A percentile compares a stretch with the other conserved stretches of the same genome.
Evolutionary conservation across 2,329 filamentous ascomycete genomes (phyloP).

Genomic region (Amphichorda felina): DNA sequence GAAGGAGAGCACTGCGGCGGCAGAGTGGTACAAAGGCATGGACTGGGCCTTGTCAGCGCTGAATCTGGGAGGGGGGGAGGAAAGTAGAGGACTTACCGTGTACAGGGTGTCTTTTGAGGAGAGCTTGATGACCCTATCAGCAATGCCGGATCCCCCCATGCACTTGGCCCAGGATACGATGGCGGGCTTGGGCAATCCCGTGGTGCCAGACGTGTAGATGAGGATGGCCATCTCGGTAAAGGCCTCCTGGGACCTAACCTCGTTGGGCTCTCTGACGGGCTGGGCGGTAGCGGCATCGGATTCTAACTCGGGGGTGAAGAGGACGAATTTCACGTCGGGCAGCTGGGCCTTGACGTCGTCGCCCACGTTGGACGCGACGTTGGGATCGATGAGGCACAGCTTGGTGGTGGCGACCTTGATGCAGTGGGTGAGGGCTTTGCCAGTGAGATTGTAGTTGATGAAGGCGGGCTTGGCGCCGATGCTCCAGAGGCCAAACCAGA

Average conservation of each 20-base stretch:
- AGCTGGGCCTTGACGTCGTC: constrained; percentile 43
- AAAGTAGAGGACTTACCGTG: constrained; percentile 40
- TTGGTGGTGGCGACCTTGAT: constrained; percentile 54
- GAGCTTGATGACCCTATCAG: constrained; percentile 16
- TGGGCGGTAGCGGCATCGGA: constrained; percentile 37
- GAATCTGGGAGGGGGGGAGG: constrained; percentile 3
- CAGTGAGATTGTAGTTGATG: constrained; percentile 76
- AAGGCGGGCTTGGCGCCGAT: constrained; percentile 76
- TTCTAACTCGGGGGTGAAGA: constrained; percentile 48
- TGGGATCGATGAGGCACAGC: constrained; percentile 57
- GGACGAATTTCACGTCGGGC: constrained; percentile 41
- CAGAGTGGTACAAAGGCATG: constrained; percentile 85
- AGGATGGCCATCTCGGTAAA: constrained; percentile 53
- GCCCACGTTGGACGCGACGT: constrained; percentile 40
- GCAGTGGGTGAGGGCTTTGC: constrained; percentile 62
- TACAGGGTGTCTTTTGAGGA: constrained; percentile 55
- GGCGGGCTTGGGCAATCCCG: constrained; percentile 70
- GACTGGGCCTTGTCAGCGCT: constrained; percentile 33
- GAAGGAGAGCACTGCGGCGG: constrained; percentile 61
- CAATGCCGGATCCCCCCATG: constrained; percentile 38
- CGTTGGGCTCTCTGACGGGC: constrained; percentile 45
- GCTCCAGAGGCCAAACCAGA: constrained; percentile 70
- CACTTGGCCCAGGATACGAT: constrained; percentile 64
- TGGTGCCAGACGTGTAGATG: constrained; percentile 81
- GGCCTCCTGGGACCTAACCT: constrained; percentile 35